Evolutionary conservation across 805 yeast species (phyloP), one percentile per base, ranked within the genome.

Genomic region (Monosporozyma siamensis): DNA sequence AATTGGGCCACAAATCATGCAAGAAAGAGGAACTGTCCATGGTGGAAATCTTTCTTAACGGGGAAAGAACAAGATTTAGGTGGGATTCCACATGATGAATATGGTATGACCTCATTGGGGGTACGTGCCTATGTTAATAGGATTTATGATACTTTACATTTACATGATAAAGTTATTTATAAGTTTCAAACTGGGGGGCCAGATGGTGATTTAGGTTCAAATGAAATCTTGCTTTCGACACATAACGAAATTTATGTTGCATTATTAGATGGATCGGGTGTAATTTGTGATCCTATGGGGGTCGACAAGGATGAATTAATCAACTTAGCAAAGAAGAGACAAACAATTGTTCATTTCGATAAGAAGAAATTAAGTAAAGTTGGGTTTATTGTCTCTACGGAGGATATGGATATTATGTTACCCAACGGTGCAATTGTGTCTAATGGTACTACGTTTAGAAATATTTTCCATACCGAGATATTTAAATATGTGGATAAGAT

Each of bases 171-270:
- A 21, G 64, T 67, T 31, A 74, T 90, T 46, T 73, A 72, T 55
- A 90, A 92, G 67, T 71, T 92, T 57, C 98, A 90, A 70, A 92
- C 97, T 43, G 98, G 97, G 67, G 98, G 98, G 37, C 97, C 97
- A 50, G 97, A 92, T 65, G 98, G 98, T 58, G 98, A 90, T 66
- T 72, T 90, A 52, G 98, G 98, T 24, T 84, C 95, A 21, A 92
- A 90, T 63, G 98, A 90, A 68, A 92, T 90, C 55, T 71, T 86
- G 52, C 73, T 90, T 46, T 87, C 97, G 1, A 71, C 81, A 41
- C 59, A 62, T 20, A 76, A 79, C 46, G 98, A 90, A 68, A 72
- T 68, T 38, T 92, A 92, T 59, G 82, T 88, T 51, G 95, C 86
- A 42, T 65, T 90, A 39, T 92, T 90, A 39, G 98, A 90, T 64